phyloP scores from a whole-genome alignment of 768 basidiomycete species.

The Cantharellus anzutake region DNA sequence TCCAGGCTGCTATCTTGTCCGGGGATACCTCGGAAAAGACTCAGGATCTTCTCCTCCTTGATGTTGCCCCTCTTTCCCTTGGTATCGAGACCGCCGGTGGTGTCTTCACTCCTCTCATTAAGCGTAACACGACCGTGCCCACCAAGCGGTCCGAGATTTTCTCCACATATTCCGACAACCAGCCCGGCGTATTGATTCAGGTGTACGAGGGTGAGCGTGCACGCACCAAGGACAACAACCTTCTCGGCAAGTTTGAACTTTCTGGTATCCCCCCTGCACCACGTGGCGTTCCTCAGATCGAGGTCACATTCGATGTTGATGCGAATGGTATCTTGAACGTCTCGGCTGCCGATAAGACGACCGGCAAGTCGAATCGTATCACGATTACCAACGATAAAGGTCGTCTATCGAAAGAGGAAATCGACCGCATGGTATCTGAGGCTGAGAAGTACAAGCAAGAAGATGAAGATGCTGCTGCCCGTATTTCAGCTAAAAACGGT shows the following conservation, averaged over 20 bases:
- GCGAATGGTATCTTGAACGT: slow-evolving; percentile 95
- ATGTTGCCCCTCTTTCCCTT: slow-evolving; percentile 34
- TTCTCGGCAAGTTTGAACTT: slow-evolving; percentile 96
- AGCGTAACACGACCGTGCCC: slow-evolving; percentile 84
- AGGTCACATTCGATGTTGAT: slow-evolving; percentile 97
- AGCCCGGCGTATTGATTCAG: slow-evolving; percentile 94
- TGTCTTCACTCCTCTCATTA: slow-evolving; percentile 98
- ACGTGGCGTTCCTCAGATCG: slow-evolving; percentile 92
- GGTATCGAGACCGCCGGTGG: slow-evolving; percentile 95
- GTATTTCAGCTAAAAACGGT: slow-evolving; percentile 74
- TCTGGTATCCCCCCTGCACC: slow-evolving; percentile 92
- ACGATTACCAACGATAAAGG: slow-evolving; percentile 29
- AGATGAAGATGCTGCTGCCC: slow-evolving; percentile 70
- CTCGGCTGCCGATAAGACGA: slow-evolving; percentile 88
- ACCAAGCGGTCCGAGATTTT: slow-evolving; percentile 98
- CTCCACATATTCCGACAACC: slow-evolving; percentile 99
- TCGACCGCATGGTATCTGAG: slow-evolving; percentile 35
- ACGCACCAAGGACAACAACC: slow-evolving; percentile 95
- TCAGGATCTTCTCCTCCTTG: slow-evolving; percentile 30
- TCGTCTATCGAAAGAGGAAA: slow-evolving; percentile 33
- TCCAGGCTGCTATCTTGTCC: slow-evolving; percentile 29
- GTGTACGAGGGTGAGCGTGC: slow-evolving; percentile 98
- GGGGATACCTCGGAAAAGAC: slow-evolving; percentile 30
- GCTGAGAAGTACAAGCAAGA: slow-evolving; percentile 34
- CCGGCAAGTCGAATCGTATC: slow-evolving; percentile 77